Evolutionary conservation across 176 grass and related monocot genomes (phyloP), one percentile per base, ranked within the genome.

Genomic region (Tuctoria greenei): DNA sequence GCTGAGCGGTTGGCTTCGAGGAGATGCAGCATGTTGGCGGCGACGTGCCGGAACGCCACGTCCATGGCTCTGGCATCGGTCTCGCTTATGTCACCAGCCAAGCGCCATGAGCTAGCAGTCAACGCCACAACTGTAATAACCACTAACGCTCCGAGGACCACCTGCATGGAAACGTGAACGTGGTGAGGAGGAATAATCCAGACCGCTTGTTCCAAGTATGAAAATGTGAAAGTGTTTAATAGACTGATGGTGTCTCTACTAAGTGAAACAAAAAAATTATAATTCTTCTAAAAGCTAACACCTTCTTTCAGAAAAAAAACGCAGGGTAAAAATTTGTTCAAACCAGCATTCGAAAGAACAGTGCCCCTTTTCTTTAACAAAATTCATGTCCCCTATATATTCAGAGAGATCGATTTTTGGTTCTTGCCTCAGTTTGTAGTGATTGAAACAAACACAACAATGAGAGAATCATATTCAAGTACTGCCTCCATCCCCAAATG

Each of bases 11-110:
- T 81, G 21, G 79, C 73, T 15, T 82, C 47, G 0, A 72, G 6
- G 7, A 87, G 39, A 17, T 23, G 47, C 0, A 59, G 72, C 47
- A 87, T 17, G 73, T 55, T 70, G 49, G 59, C 59, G 39, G 72
- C 66, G 31, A 77, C 4, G 49, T 58, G 85, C 28, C 12, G 36
- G 46, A 77, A 21, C 17, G 73, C 24, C 21, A 36, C 31, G 0
- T 45, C 49, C 73, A 82, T 50, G 66, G 21, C 6, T 27, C 17
- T 28, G 12, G 20, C 6, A 6, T 39, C 11, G 24, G 35, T 7
- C 6, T 15, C 6, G 2, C 36, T 55, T 6, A 39, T 31, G 7
- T 6, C 21, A 16, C 27, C 49, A 4, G 21, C 21, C 2, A 57
- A 27, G 5, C 17, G 12, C 58, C 21, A 31, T 1, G 40, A 13